Conservation (phyloP, 2,329 filamentous ascomycete genomes). For the Curvularia hawaiiensis region DNA sequence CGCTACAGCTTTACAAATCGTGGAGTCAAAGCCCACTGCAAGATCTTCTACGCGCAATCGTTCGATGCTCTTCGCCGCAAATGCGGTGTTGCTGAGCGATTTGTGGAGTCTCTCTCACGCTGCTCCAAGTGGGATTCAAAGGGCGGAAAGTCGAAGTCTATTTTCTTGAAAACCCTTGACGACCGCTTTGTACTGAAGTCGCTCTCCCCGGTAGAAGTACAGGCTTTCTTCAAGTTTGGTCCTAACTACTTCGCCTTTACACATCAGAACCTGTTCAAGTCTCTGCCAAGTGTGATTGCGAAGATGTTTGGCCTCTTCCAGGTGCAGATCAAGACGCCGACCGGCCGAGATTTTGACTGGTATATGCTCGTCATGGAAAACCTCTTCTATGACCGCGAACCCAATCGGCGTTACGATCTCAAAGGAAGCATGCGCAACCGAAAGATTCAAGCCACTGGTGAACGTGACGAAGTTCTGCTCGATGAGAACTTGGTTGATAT, state of each 20-base stretch:
- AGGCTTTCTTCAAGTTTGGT: conserved; percentile 92
- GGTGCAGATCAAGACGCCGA: conserved; percentile 95
- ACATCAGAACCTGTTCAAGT: conserved; percentile 93
- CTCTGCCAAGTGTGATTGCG: conserved; percentile 89
- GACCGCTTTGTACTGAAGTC: conserved; percentile 93
- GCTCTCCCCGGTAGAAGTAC: conserved; percentile 86
- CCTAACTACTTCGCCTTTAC: conserved; percentile 98
- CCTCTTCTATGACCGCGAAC: conserved; percentile 91
- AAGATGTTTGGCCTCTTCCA: conserved; percentile 99
- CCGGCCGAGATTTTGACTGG: conserved; percentile 91
- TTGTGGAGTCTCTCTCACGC: conserved; percentile 91
- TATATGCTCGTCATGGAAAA: conserved; percentile 97
- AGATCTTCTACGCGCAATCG: conserved; percentile 98
- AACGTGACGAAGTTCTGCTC: conserved; percentile 93
- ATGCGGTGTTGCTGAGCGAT: conserved; percentile 90
- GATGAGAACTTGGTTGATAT: conserved; percentile 99
- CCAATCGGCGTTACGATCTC: conserved; percentile 82
- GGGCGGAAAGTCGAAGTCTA: conserved; percentile 95
- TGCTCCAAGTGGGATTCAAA: conserved; percentile 99
- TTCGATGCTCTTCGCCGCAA: conserved; percentile 94
- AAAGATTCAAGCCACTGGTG: conserved; percentile 93
- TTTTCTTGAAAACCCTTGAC: conserved; percentile 96
- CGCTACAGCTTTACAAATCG: conserved; percentile 96
- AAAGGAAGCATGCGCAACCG: conserved; percentile 99
- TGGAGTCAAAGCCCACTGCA: conserved; percentile 93